A percentile compares a stretch with the other conserved stretches of the same genome.
These are phyloP conservation scores for Hansenula sp. DNA, from an alignment of 1,139 yeast genomes.

Conservation along the genomic window DNA sequence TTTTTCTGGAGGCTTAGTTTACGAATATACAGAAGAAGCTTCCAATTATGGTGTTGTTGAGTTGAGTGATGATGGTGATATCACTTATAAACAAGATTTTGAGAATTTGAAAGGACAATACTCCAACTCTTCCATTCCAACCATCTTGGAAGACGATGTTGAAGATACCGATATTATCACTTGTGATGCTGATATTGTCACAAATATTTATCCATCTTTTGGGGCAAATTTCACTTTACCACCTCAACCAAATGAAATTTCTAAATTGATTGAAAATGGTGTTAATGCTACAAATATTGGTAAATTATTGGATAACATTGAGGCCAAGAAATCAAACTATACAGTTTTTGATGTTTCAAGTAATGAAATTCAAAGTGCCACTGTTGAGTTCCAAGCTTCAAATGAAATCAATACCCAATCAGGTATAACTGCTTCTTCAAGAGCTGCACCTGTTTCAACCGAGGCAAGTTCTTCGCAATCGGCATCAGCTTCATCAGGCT, in stretches of 20 bases:
- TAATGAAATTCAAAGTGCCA: constrained; percentile 49
- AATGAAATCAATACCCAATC: constrained; percentile 37
- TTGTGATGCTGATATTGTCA: constrained; percentile 52
- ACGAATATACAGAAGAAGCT: constrained; percentile 69
- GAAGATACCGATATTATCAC: constrained; percentile 35
- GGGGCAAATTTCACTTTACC: constrained; percentile 43
- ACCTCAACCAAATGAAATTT: constrained; percentile 36
- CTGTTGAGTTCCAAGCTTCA: constrained; percentile 44
- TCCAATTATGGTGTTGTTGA: constrained; percentile 70
- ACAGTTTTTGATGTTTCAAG: constrained; percentile 48
- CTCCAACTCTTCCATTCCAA: constrained; percentile 39
- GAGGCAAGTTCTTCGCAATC: constrained; percentile 18
- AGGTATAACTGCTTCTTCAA: constrained; percentile 27
- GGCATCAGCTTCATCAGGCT: constrained; percentile 19
- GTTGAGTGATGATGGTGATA: constrained; percentile 37
- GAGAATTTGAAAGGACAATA: constrained; percentile 50
- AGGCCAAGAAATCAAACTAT: constrained; percentile 37
- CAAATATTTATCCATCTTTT: constrained; percentile 30
- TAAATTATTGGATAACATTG: constrained; percentile 35
- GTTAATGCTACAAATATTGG: constrained; percentile 49
- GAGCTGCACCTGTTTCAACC: constrained; percentile 26
- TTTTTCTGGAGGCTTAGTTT: constrained; percentile 76
- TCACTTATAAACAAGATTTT: constrained; percentile 51
- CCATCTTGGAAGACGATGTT: constrained; percentile 36
- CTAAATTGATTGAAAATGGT: constrained; percentile 45